These are phyloP conservation scores for Chaetomium sp. DNA, from an alignment of 2,329 filamentous ascomycete species.

Conservation along the genomic window DNA sequence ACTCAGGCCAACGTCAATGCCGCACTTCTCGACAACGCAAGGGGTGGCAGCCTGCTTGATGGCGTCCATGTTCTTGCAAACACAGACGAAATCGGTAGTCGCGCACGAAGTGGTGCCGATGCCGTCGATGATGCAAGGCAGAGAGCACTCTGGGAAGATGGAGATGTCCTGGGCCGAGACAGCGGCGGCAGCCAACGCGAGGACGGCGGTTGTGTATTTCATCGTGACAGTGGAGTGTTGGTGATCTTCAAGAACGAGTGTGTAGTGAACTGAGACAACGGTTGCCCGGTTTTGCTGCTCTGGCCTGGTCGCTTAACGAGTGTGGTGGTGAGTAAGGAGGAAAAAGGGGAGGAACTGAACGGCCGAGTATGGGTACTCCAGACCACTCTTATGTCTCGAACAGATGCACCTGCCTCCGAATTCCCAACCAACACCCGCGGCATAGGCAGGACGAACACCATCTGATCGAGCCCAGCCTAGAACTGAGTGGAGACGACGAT, in stretches of 20 bases:
- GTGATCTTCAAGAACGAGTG: not conserved
- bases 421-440: too few relatives aligned
- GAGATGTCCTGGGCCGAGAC: constrained; percentile 23
- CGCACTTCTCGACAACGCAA: constrained; percentile 23
- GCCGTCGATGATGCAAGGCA: constrained; percentile 20
- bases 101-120: constrained; percentile 17
- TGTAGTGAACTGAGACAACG: not conserved
- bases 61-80: constrained; percentile 21
- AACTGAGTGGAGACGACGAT: too few relatives aligned
- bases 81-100: constrained; percentile 20
- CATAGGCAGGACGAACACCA: too few relatives aligned
- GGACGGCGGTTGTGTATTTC: constrained; percentile 23
- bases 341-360: not conserved
- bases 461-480: too few relatives aligned
- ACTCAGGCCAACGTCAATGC: constrained; percentile 20
- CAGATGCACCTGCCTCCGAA: too few relatives aligned
- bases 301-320: constrained; percentile 10
- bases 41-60: constrained; percentile 20
- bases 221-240: constrained; percentile 16
- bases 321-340: constrained; percentile 4
- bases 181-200: constrained; percentile 18
- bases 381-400: too few relatives aligned
- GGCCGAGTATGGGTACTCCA: too few relatives aligned
- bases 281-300: constrained; percentile 1
- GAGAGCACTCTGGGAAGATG: constrained; percentile 24